phyloP scores from a whole-genome alignment of 2,329 filamentous ascomycete species.

The Lasiodiplodia hormozganensis region DNA sequence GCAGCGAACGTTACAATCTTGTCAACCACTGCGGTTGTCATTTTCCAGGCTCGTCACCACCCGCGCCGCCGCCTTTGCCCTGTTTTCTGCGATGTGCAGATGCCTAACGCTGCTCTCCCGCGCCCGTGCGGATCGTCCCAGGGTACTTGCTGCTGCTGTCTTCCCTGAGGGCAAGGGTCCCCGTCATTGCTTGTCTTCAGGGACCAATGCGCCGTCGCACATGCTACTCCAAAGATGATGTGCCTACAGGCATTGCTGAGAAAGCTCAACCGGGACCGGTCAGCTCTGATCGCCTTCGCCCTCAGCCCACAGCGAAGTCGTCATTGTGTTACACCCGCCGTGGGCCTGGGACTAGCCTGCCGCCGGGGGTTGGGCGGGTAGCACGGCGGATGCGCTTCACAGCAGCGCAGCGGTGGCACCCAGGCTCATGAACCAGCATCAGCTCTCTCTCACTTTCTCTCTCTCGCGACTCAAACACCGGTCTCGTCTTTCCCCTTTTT shows the following conservation, averaged over 20 bases:
- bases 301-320: not conserved
- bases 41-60: not conserved
- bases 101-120: not conserved
- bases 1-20: not conserved
- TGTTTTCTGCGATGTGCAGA: not conserved
- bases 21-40: constrained; percentile 9
- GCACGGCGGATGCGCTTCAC: constrained; percentile 7
- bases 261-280: not conserved
- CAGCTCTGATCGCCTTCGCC: constrained; percentile 1
- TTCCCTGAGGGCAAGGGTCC: not conserved
- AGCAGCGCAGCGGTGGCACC: not conserved
- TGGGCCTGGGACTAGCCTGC: not conserved
- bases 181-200: not conserved
- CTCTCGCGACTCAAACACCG: not conserved
- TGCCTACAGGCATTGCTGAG: too few species aligned
- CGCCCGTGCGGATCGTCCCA: too few species aligned
- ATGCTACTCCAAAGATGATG: not conserved
- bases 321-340: constrained; percentile 8
- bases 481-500: not conserved
- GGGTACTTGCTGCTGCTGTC: not conserved
- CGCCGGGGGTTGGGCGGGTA: constrained; percentile 12
- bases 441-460: too few species aligned
- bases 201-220: not conserved
- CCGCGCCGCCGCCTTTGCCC: not conserved
- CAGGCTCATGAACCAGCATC: not conserved